Conservation (phyloP, 2,329 filamentous ascomycete species). For the Pseudofabraea citricarpa region DNA sequence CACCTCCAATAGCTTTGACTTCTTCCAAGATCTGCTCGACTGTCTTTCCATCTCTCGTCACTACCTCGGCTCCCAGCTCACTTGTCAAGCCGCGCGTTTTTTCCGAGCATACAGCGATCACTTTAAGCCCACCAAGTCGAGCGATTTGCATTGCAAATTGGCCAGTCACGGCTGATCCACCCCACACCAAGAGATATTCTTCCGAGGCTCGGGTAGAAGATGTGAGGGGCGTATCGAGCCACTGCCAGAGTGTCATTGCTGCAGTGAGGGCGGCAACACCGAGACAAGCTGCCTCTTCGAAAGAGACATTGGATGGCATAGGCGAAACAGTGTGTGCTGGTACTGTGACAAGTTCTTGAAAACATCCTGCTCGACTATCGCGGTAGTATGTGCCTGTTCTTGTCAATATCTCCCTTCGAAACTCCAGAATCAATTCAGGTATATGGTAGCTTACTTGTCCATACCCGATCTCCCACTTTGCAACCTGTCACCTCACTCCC, state of each 20-base stretch:
- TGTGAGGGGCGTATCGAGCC: constrained; percentile 30
- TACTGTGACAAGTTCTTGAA: constrained; percentile 37
- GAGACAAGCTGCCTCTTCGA: constrained; percentile 31
- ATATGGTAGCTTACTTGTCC: constrained; percentile 25
- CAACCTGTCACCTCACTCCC: constrained; percentile 10
- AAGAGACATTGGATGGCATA: constrained; percentile 29
- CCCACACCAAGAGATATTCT: constrained; percentile 32
- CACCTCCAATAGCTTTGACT: constrained; percentile 21
- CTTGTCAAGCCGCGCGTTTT: neutral
- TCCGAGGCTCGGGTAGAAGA: neutral
- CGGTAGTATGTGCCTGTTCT: constrained; percentile 38
- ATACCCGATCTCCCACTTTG: constrained; percentile 15
- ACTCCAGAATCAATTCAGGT: no score
- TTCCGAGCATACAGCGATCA: constrained; percentile 28
- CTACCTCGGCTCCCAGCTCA: constrained; percentile 28
- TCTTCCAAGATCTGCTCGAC: constrained; percentile 29
- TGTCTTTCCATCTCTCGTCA: constrained; percentile 30
- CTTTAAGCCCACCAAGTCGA: constrained; percentile 26
- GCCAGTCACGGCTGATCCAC: constrained; percentile 36
- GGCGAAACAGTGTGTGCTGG: constrained; percentile 36
- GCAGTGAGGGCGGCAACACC: constrained; percentile 37
- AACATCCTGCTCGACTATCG: constrained; percentile 36
- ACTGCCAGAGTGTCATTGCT: constrained; percentile 37
- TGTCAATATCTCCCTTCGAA: no score
- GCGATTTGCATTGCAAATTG: constrained; percentile 37